These are phyloP conservation scores for Trichosporon inkin DNA, from an alignment of 1,284 basidiomycete species.

Conservation along the genomic window DNA sequence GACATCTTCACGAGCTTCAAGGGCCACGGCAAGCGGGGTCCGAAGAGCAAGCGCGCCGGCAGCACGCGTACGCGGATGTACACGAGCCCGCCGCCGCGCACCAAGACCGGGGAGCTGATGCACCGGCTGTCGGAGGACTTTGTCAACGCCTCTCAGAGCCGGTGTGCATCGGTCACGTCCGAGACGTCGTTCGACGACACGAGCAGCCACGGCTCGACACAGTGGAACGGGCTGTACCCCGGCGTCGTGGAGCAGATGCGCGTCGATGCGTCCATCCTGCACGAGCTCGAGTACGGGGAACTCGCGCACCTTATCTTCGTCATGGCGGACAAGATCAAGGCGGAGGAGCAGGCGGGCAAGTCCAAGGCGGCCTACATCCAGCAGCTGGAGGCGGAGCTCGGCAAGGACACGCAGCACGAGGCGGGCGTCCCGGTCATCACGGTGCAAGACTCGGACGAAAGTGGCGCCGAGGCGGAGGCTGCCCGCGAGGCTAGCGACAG, in stretches of 20 bases:
- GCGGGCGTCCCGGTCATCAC: neutral
- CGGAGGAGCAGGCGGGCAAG: neutral
- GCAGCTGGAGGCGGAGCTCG: neutral
- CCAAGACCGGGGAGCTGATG: neutral
- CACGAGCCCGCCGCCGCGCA: neutral
- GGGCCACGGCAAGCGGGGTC: neutral
- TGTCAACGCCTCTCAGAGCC: neutral
- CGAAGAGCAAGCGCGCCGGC: neutral
- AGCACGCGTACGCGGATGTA: neutral
- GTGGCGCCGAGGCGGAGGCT: neutral
- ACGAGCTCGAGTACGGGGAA: neutral
- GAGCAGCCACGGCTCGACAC: neutral
- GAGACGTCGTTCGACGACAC: neutral
- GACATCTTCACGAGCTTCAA: slow-evolving; percentile 6
- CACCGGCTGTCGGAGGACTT: neutral
- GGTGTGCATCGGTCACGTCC: too few species aligned
- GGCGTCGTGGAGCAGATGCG: neutral
- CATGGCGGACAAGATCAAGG: slow-evolving; percentile 5
- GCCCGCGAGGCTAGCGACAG: neutral
- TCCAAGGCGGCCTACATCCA: neutral
- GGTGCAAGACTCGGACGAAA: neutral
- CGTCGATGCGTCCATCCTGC: neutral
- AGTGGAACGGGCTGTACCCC: neutral
- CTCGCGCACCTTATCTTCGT: slow-evolving; percentile 2
- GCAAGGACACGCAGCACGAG: neutral